Conservation (phyloP, 2,329 filamentous ascomycete genomes). For the Rhinocladiella mackenziei region DNA sequence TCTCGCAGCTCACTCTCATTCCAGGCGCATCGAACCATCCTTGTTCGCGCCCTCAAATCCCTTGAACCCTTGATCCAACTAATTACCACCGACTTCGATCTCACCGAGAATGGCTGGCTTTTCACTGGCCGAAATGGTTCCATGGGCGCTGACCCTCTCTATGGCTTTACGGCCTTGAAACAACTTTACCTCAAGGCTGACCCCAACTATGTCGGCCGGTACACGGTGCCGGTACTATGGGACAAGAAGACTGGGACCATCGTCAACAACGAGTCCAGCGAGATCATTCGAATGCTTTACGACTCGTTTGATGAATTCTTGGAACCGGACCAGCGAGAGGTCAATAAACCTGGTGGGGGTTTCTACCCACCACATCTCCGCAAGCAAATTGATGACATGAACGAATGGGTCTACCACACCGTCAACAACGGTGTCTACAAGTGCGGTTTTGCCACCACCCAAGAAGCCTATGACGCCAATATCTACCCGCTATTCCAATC, state of each 20-base stretch:
- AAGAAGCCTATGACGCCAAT: conserved; percentile 71
- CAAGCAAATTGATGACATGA: conserved; percentile 65
- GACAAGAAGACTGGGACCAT: conserved; percentile 71
- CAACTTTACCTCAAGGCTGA: conserved; percentile 72
- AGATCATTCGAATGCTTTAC: conserved; percentile 82
- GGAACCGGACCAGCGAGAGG: conserved; percentile 54
- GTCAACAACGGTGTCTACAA: conserved; percentile 57
- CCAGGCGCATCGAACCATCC: conserved; percentile 49
- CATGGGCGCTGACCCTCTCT: conserved; percentile 61
- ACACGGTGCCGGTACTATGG: conserved; percentile 78
- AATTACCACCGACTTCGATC: conserved; percentile 43
- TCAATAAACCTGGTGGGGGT: conserved; percentile 32
- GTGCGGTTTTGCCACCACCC: conserved; percentile 71
- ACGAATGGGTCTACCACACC: conserved; percentile 68
- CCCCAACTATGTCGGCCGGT: conserved; percentile 65
- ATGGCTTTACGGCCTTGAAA: conserved; percentile 66
- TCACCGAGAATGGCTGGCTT: conserved; percentile 61
- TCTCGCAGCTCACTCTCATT: conserved; percentile 8
- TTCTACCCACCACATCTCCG: conserved; percentile 63
- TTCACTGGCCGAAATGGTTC: conserved; percentile 63
- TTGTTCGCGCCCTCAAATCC: conserved; percentile 49
- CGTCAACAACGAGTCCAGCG: conserved; percentile 82
- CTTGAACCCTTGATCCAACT: conserved; percentile 49
- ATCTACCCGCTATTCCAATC: conserved; percentile 65
- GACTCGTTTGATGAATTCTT: conserved; percentile 68